phyloP scores from a whole-genome alignment of 257 asterid species.

The Solanum etuberosum region DNA sequence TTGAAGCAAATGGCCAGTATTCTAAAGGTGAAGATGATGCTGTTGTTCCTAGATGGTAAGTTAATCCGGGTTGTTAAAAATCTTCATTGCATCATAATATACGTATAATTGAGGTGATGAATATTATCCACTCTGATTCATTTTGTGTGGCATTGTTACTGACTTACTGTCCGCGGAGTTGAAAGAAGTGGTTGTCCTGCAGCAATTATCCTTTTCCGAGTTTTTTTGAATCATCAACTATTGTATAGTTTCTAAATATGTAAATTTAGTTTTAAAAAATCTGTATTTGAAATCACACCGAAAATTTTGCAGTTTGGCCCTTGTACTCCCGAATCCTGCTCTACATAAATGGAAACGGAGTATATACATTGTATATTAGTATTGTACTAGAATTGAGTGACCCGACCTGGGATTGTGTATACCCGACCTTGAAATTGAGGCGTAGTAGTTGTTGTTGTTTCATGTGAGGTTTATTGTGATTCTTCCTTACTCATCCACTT shows the following conservation, averaged over 20 bases:
- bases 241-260: neutral
- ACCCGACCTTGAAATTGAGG: neutral
- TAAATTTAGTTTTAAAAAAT: neutral
- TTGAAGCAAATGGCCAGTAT: slow-evolving; percentile 64
- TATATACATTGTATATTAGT: neutral
- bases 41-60: slow-evolving; percentile 75
- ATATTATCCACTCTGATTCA: neutral
- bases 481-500: neutral
- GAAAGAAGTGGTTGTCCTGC: neutral
- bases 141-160: neutral
- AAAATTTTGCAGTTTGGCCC: neutral
- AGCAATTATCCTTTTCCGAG: neutral
- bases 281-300: neutral
- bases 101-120: neutral
- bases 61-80: neutral
- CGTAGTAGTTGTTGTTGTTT: neutral
- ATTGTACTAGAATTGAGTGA: neutral
- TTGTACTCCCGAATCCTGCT: neutral
- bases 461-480: neutral
- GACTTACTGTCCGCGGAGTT: neutral
- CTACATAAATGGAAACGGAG: neutral
- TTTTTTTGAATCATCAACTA: neutral
- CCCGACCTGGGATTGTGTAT: neutral
- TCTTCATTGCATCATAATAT: rapidly evolving
- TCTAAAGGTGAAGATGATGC: slow-evolving; percentile 47